Base-by-base conservation (phyloP, 2,329 filamentous ascomycete genomes). In the Purpureocillium lavendulum region DNA sequence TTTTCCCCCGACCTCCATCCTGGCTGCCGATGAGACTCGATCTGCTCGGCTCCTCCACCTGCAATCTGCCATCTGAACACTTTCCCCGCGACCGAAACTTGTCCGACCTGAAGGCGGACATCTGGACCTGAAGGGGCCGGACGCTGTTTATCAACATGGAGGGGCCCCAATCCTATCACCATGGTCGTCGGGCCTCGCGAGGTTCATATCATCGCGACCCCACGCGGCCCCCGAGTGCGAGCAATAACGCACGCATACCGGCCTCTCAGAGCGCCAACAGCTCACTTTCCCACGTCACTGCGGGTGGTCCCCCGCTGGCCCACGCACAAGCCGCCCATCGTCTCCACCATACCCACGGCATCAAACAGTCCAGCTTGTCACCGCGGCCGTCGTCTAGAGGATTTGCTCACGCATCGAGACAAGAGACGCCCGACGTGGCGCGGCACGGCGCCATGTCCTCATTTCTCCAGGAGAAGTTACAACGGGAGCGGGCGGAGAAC, bases 401-500 rank as follows among this genome's bases (percentile, higher is more conserved):
- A 3, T 57, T 60, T 15, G 65, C 69, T 4, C 60, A 59, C 29
- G 45, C 69, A n/a, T 65, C 66, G 10, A 58, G 64, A 45, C 62
- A 69, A 42, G 54, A 61, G 14, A 62, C 60, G 30, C 57, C 59
- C 24, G 70, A 74, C 15, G 56, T 61, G 3, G 47, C 54, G 4
- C 61, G 62, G 13, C 65, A 61, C 33, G 54, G 56, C 18, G 60
- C 63, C 1, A 56, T 70, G 12, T 78, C 75, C 0, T 66, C 59
- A 13, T 71, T 76, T 37, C 59, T 79, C 3, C 74, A 75, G 35
- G 73, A 77, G 50, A 70, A 65, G 44, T 56, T 79, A n/a, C 66
- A 70, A 35, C 67, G 60, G 21, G 70, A 74, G 47, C 66, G 58
- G 39, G 62, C 64, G 0, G 73, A 77, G 46, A 64, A 61, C 36